Evolutionary conservation across 192 early-diverging fungal genomes (phyloP), one percentile per base, ranked within the genome.

Genomic region (Glomus cerebriforme): DNA sequence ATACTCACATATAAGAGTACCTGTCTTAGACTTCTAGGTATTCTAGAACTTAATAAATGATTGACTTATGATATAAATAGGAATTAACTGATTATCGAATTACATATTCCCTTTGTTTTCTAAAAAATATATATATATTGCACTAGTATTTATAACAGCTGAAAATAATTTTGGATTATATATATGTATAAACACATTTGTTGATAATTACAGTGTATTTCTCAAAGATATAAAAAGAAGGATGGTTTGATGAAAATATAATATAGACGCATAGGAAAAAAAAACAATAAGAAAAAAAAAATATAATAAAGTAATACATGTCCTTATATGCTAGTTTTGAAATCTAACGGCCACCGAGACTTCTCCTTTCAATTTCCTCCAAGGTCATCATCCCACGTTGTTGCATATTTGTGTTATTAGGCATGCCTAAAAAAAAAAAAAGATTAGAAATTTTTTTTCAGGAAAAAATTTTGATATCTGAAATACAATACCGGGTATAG

Each of bases 371-470:
- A 66, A 78, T 78, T 67, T 78, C 76, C 32, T 78, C 76, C 63
- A 78, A 67, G 24, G 76, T 78, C 76, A 78, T 78, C 76, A 78
- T 78, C 9, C 76, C 47, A 32, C 76, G 76, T 78, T 64, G 76
- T 29, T 78, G 76, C 15, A 78, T 43, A 47, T 67, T 66, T 10
- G 60, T 47, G 49, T 54, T 78, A 34, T 59, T 39, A 15, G 76
- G 76, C 17, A 78, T 64, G 8, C 76, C 76, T 78, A 62, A 49
- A 27, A 29, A 10, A 29, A 27, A 34, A 32, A 62, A 67, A 63
- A 22, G 35, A 77, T 27, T 47, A 64, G 1, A 49, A 19, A 0
- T 65, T 13, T 37, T n/a, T 60, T 17, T 26, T 58, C 9, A 13
- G 0, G 7, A 49, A 17, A 45, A 35, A 47, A 9, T 43, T 17